Evolutionary conservation across 805 yeast genomes (phyloP), one percentile per base, ranked within the genome.

Genomic region (Ogataea naganishii): DNA sequence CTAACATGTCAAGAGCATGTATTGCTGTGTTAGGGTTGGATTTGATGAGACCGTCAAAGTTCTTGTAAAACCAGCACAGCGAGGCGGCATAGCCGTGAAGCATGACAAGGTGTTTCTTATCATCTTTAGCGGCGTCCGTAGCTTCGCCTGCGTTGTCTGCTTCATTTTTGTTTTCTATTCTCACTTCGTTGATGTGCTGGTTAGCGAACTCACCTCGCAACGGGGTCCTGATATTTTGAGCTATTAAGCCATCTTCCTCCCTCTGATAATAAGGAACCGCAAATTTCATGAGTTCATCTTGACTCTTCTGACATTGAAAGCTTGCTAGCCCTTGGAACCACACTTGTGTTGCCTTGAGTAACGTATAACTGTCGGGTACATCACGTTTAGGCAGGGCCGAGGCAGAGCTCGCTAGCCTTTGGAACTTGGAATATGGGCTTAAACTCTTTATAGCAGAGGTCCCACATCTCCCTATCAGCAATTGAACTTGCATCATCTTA

Each of bases 11-110:
- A 11, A 72, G 41, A 26, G 60, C 60, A 41, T 66, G 68, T 24
- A 58, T 41, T 10, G 39, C 38, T 8, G 49, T 33, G 21, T 42
- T 26, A 34, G 46, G 38, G 38, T 39, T 26, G 26, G 53, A 43
- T 14, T 51, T 38, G 23, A 67, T 59, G 27, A 72, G 46, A 7
- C 62, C 44, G 33, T 64, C 65, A 33, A 69, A 62, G 36, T 72
- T 72, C 29, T 74, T 58, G 19, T 72, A 73, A 56, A 69, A 72
- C 51, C 75, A 69, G 2, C 76, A 76, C 12, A 60, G 46, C 0
- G 73, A 60, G 2, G 78, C 75, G 0, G 73, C 78, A 46, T 67
- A 72, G 0, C 79, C 79, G 41, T 72, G 79, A 14, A 72, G 33
- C 52, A 72, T 62, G 3, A 70, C 77, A 14, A 72, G 37, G 43